phyloP scores from a whole-genome alignment of 257 asterid species.

The Misopates orontium region DNA sequence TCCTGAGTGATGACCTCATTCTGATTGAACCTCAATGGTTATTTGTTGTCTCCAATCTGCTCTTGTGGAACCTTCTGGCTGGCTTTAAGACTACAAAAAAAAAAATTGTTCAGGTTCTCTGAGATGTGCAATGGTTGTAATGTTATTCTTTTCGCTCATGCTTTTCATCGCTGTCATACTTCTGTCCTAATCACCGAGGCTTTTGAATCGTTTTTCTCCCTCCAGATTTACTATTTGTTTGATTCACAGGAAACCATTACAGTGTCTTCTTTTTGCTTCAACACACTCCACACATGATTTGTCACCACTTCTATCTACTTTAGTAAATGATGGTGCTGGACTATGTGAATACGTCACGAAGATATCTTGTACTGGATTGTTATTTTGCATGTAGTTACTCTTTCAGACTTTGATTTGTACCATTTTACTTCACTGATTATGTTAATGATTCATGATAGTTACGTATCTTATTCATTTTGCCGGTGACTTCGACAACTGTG shows the following conservation, averaged over 20 bases:
- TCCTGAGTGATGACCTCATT: slow-evolving; percentile 21
- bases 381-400: neutral
- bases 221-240: neutral
- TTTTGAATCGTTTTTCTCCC: neutral
- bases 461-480: slow-evolving; percentile 9
- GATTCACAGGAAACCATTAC: neutral
- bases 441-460: slow-evolving; percentile 13
- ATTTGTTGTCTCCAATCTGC: slow-evolving; percentile 19
- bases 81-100: slow-evolving; percentile 15
- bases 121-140: neutral
- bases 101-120: slow-evolving; percentile 1
- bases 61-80: slow-evolving; percentile 12
- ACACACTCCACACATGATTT: neutral
- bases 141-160: slow-evolving; percentile 5
- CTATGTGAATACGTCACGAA: slow-evolving; percentile 19
- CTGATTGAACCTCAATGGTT: neutral
- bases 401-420: slow-evolving; percentile 8
- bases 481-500: slow-evolving; percentile 15
- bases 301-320: neutral
- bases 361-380: neutral
- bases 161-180: slow-evolving; percentile 11
- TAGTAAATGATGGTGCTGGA: neutral
- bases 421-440: slow-evolving; percentile 4
- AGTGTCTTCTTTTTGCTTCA: slow-evolving; percentile 1
- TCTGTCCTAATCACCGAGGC: slow-evolving; percentile 4